Base-by-base conservation (phyloP, 202 grass and related monocot species). In the Panicum hallii region DNA sequence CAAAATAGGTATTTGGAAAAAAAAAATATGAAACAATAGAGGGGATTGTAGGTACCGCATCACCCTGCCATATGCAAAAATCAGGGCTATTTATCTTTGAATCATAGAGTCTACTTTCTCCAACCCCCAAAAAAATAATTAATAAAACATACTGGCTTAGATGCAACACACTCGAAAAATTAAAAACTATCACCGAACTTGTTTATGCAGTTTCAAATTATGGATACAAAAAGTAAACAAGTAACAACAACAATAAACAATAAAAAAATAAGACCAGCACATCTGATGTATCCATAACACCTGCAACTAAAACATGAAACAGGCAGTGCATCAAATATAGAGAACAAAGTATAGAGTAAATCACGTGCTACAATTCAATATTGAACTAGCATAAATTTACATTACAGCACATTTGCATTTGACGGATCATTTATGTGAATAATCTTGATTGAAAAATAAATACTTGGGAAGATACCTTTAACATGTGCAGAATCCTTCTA, bases 401-500 rank as follows among this genome's bases (percentile, higher is more conserved):
- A 54, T 28, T 82, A 64, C 9, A 60, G 20, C 61, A 84, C n/a
- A 83, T 43, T 26, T 68, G 63, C 48, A 80, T 64, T 70, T 19
- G 30, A 76, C 38, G 77, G 7, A 75, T 76, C 28, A 47, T 26
- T 26, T 26, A 26, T 26, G 26, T 62, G 32, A 62, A 72, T 36
- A 64, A 72, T 68, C 70, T 67, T 28, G 6, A 73, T 68, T 86
- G 4, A 70, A 6, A 48, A 55, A 80, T 49, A 48, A 55, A 80
- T 49, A 71, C 26, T 85, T 65, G 85, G 67, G 43, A 74, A 43
- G 75, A 32, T 82, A 98, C 95, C 95, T 87, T 85, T 69, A 98
- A 81, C 83, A 87, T 93, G 80, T 95, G 87, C 26, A 98, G 74
- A 91, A 98, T 98, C 70, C 92, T 92, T 80, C 71, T 81, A 81